These are phyloP conservation scores for Microbotryomycetes sp. DNA, from an alignment of 1,284 basidiomycete genomes.

Conservation along the genomic window DNA sequence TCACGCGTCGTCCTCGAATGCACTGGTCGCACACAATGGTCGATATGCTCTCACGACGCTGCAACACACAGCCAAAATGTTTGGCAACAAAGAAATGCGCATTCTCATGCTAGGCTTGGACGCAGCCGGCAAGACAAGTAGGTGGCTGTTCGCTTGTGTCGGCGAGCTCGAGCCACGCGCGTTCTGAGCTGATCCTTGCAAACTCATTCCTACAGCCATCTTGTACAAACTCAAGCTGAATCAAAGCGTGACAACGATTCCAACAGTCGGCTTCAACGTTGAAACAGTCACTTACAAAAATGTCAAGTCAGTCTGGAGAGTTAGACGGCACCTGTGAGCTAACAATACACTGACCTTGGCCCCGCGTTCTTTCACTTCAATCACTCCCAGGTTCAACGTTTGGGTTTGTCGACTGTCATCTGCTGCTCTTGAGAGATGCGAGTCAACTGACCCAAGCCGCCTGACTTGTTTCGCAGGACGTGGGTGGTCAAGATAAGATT, in stretches of 20 bases:
- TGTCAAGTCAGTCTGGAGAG: constrained; percentile 37
- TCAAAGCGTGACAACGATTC: constrained; percentile 48
- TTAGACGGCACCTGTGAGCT: not conserved
- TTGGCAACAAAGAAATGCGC: constrained; percentile 42
- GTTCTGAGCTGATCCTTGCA: not conserved
- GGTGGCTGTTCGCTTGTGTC: constrained; percentile 36
- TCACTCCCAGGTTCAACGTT: constrained; percentile 34
- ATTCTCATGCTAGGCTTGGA: constrained; percentile 42
- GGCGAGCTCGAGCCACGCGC: not conserved
- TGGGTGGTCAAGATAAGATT: constrained; percentile 48
- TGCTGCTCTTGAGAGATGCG: not conserved
- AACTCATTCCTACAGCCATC: constrained; percentile 45
- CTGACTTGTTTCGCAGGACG: constrained; percentile 39
- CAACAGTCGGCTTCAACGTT: constrained; percentile 51
- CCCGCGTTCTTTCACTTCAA: not conserved
- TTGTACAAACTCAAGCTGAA: constrained; percentile 48
- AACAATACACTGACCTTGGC: no score
- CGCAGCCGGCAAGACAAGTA: constrained; percentile 82
- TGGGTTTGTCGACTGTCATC: constrained; percentile 37
- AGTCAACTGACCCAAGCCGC: not conserved
- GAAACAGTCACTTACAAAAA: constrained; percentile 47
- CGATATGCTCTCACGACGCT: not conserved
- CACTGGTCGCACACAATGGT: not conserved
- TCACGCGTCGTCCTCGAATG: not conserved
- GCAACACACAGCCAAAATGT: constrained; percentile 31